Conservation (phyloP, 75 land plant genomes). For the Isoetes taiwanensis region DNA sequence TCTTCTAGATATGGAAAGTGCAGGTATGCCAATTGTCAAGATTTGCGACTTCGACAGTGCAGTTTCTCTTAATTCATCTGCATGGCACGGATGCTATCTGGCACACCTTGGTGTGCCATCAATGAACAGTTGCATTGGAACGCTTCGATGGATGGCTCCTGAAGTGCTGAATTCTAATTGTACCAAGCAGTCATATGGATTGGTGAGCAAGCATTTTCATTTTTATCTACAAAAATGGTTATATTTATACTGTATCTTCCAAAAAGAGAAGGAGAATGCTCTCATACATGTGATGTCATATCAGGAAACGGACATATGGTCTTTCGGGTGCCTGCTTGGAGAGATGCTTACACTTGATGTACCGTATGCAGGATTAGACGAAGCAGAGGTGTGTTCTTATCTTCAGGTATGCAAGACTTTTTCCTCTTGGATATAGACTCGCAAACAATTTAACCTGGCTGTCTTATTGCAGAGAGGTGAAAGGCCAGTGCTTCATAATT, state of each 20-base stretch:
- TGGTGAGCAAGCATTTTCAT: too few species aligned
- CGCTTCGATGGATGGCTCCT: slow-evolving; percentile 98
- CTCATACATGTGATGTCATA: neutral
- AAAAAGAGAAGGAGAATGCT: neutral
- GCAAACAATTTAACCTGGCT: too few species aligned
- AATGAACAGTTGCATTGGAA: slow-evolving; percentile 78
- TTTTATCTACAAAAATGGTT: neutral
- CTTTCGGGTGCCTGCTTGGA: slow-evolving; percentile 77
- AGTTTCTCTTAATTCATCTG: slow-evolving; percentile 61
- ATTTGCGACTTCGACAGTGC: slow-evolving; percentile 95
- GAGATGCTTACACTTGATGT: slow-evolving; percentile 70
- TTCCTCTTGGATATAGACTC: too few species aligned
- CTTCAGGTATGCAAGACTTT: slow-evolving; percentile 36
- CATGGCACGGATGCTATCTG: slow-evolving; percentile 69
- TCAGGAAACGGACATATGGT: slow-evolving; percentile 98
- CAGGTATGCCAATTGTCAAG: slow-evolving; percentile 56
- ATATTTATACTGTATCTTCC: neutral
- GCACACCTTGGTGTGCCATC: slow-evolving; percentile 76
- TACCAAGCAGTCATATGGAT: slow-evolving; percentile 45
- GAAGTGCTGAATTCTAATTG: slow-evolving; percentile 80
- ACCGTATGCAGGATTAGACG: slow-evolving; percentile 48
- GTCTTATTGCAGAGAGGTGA: too few species aligned
- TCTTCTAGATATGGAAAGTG: slow-evolving; percentile 54
- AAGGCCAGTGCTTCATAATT: too few species aligned
- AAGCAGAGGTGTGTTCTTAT: slow-evolving; percentile 40